Conservation (phyloP, 1,284 basidiomycete genomes). For the Tremellales sp. region DNA sequence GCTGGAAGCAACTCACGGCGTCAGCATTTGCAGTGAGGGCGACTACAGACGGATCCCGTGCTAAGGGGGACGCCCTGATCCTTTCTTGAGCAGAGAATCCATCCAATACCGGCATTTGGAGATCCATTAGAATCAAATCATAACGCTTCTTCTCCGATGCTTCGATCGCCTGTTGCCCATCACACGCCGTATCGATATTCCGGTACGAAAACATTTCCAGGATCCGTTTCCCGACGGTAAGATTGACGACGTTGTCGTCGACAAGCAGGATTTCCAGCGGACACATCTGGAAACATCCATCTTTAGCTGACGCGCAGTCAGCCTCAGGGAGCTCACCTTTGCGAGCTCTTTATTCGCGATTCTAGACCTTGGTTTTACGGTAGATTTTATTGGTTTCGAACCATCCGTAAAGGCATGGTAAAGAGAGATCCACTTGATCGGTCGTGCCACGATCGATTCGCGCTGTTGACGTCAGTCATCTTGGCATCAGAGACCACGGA, state of each 20-base stretch:
- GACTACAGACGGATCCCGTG: constrained; percentile 36
- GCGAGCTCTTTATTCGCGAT: constrained; percentile 11
- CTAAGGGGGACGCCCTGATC: constrained; percentile 28
- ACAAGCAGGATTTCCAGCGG: constrained; percentile 43
- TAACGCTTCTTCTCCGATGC: constrained; percentile 31
- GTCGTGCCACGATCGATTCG: constrained; percentile 37
- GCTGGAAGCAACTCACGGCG: constrained; percentile 17
- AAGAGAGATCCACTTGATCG: constrained; percentile 38
- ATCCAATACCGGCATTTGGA: constrained; percentile 45
- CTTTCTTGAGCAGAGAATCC: constrained; percentile 33
- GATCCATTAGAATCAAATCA: constrained; percentile 43
- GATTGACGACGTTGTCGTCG: constrained; percentile 45
- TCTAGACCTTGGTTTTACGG: background rate
- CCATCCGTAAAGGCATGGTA: constrained; percentile 21
- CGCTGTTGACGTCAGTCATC: constrained; percentile 15
- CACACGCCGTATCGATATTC: constrained; percentile 28
- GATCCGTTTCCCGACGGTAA: constrained; percentile 36
- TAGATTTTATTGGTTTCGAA: too few species aligned
- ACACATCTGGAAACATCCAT: constrained; percentile 3
- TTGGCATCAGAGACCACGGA: too few species aligned
- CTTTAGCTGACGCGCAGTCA: background rate
- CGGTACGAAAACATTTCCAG: constrained; percentile 43
- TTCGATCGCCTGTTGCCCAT: constrained; percentile 41
- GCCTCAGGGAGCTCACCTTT: constrained; percentile 7
- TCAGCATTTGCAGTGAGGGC: constrained; percentile 45